Conservation (phyloP, 331 rosid species). For the Arachis monticola region DNA sequence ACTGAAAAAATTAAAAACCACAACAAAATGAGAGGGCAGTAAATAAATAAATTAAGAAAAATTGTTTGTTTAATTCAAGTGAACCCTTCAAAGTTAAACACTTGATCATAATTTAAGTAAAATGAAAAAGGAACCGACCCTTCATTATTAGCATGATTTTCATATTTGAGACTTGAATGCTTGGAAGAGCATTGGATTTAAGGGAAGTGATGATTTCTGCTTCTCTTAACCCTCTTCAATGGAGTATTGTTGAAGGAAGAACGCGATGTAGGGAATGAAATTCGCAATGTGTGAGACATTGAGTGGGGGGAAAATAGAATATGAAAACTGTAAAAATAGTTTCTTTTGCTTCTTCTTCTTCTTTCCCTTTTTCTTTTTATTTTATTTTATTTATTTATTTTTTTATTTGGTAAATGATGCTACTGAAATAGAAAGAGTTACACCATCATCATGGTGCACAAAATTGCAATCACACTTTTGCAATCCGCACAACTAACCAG, state of each 20-base stretch:
- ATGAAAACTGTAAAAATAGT: neutral
- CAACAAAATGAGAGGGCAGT: neutral
- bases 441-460: too few relatives aligned
- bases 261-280: conserved; percentile 45
- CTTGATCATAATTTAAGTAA: neutral
- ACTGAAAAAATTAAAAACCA: conserved; percentile 41
- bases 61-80: too few relatives aligned
- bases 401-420: too few relatives aligned
- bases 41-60: neutral
- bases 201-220: conserved; percentile 31
- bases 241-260: conserved; percentile 47
- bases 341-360: too few relatives aligned
- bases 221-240: conserved; percentile 37
- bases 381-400: too few relatives aligned
- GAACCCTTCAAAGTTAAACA: neutral
- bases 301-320: neutral
- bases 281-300: conserved; percentile 65
- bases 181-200: conserved; percentile 55
- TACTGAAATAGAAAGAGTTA: too few relatives aligned
- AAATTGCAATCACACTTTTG: too few relatives aligned
- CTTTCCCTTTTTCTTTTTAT: too few relatives aligned
- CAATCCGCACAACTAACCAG: too few relatives aligned
- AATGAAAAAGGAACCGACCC: conserved; percentile 31
- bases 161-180: conserved; percentile 40
- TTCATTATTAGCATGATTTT: conserved; percentile 34